phyloP scores from a whole-genome alignment of 768 basidiomycete species.

The Mycena epipterygia region DNA sequence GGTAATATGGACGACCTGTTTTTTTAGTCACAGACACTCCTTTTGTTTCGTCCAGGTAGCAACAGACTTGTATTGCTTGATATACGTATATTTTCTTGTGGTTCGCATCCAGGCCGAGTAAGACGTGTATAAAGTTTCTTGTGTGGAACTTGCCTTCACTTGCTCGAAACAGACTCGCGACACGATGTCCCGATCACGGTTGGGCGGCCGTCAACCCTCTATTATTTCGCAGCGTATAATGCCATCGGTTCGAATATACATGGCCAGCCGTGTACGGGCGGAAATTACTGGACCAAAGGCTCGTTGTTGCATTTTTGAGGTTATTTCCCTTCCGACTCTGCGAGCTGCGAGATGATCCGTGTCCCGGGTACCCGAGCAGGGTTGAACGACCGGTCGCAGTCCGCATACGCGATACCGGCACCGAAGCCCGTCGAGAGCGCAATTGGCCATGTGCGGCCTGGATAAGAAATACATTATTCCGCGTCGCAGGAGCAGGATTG shows the following conservation, averaged over 20 bases:
- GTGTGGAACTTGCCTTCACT: too few species aligned
- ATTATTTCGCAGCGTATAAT: slow-evolving; percentile 21
- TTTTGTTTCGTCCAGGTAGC: too few species aligned
- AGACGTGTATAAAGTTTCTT: too few species aligned
- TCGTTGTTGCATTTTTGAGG: not conserved
- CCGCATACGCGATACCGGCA: slow-evolving; percentile 87
- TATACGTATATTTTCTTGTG: too few species aligned
- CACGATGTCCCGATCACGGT: too few species aligned
- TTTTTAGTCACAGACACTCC: too few species aligned
- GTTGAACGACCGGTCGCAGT: slow-evolving; percentile 95
- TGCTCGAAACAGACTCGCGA: too few species aligned
- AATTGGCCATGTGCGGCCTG: slow-evolving; percentile 95
- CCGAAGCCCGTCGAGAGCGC: slow-evolving; percentile 90
- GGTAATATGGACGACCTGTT: too few species aligned
- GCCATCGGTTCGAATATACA: slow-evolving; percentile 21
- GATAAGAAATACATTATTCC: slow-evolving; percentile 26
- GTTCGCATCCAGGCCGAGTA: too few species aligned
- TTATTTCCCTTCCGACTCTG: slow-evolving; percentile 25
- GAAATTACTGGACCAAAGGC: not conserved
- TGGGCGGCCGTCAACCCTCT: slow-evolving; percentile 25
- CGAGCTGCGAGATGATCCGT: slow-evolving; percentile 69
- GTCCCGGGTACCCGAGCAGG: slow-evolving; percentile 90
- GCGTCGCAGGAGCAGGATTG: slow-evolving; percentile 10
- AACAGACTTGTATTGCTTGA: too few species aligned
- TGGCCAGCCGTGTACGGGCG: slow-evolving; percentile 25